Evolutionary conservation across 2,329 filamentous ascomycete genomes (phyloP).

Genomic region (Whalleya microplaca): DNA sequence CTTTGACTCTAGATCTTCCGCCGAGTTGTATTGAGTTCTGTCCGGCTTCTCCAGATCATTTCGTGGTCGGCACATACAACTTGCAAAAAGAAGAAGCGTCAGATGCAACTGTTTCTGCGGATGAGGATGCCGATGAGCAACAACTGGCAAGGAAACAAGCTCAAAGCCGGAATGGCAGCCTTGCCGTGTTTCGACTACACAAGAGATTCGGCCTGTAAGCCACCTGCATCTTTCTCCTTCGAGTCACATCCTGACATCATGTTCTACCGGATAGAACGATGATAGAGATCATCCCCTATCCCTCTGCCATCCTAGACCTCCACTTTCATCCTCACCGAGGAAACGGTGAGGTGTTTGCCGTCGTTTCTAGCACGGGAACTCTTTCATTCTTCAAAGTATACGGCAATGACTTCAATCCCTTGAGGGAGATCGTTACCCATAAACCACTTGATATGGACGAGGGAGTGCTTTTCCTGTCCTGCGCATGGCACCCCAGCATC

Average conservation of each 20-base stretch:
- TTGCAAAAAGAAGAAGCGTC: slow-evolving; percentile 56
- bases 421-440: slow-evolving; percentile 48
- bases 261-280: slow-evolving; percentile 47
- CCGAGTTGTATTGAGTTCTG: slow-evolving; percentile 81
- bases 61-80: slow-evolving; percentile 85
- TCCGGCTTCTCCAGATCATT: slow-evolving; percentile 62
- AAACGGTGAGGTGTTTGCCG: slow-evolving; percentile 62
- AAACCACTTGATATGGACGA: slow-evolving; percentile 55
- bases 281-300: slow-evolving; percentile 63
- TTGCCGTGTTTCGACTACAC: slow-evolving; percentile 66
- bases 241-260: slow-evolving; percentile 13
- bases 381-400: slow-evolving; percentile 66
- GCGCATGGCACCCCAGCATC: slow-evolving; percentile 70
- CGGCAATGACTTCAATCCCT: slow-evolving; percentile 10
- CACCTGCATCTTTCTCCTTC: slow-evolving; percentile 7
- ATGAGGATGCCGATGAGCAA: slow-evolving; percentile 29
- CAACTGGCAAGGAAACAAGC: slow-evolving; percentile 37
- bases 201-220: slow-evolving; percentile 57
- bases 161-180: slow-evolving; percentile 73
- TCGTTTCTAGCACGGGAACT: slow-evolving; percentile 76
- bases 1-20: slow-evolving; percentile 64
- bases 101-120: slow-evolving; percentile 17
- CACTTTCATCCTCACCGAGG: slow-evolving; percentile 69
- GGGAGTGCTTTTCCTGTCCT: slow-evolving; percentile 69
- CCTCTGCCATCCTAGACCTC: slow-evolving; percentile 81